phyloP scores from a whole-genome alignment of 2,329 filamentous ascomycete genomes.

The Peltaster fructicola region DNA sequence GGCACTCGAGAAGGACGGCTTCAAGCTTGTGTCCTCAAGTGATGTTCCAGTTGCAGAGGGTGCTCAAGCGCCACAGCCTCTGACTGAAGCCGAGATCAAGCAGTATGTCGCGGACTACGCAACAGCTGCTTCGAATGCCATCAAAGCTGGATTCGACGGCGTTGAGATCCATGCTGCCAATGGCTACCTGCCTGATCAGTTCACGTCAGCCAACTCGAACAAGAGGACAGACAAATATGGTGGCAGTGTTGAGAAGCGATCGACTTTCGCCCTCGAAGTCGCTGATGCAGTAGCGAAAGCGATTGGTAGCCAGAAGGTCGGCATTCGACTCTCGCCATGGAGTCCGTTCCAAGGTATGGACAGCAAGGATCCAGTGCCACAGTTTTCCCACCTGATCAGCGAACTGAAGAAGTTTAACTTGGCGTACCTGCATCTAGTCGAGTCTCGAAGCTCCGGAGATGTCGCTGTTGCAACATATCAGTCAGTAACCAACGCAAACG shows the following conservation, averaged over 20 bases:
- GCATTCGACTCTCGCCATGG: conserved; percentile 43
- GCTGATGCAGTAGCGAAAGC: conserved; percentile 32
- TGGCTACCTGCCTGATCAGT: conserved; percentile 45
- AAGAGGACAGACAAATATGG: conserved; percentile 32
- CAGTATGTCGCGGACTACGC: conserved; percentile 22
- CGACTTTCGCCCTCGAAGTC: conserved; percentile 35
- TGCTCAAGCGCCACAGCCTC: conserved; percentile 16
- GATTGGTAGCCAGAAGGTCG: conserved; percentile 35
- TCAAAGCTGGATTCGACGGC: conserved; percentile 40
- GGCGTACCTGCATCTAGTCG: conserved; percentile 44
- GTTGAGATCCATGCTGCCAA: conserved; percentile 34
- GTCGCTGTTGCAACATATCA: conserved; percentile 24
- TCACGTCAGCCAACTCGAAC: conserved; percentile 42
- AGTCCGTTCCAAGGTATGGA: conserved; percentile 44
- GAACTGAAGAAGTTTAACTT: conserved; percentile 35
- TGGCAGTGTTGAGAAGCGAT: conserved; percentile 32
- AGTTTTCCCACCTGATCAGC: conserved; percentile 41
- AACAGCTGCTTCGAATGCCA: conserved; percentile 26
- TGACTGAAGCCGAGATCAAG: conserved; percentile 20
- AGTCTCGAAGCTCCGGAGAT: conserved; percentile 34
- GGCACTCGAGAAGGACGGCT: conserved; percentile 9
- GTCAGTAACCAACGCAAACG: conserved; percentile 23
- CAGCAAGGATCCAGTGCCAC: conserved; percentile 37
- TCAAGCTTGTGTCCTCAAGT: conserved; percentile 14
- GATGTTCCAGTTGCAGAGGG: conserved; percentile 20